phyloP scores from a whole-genome alignment of 164 flowering plant species.

The Nymphaea colorata region DNA sequence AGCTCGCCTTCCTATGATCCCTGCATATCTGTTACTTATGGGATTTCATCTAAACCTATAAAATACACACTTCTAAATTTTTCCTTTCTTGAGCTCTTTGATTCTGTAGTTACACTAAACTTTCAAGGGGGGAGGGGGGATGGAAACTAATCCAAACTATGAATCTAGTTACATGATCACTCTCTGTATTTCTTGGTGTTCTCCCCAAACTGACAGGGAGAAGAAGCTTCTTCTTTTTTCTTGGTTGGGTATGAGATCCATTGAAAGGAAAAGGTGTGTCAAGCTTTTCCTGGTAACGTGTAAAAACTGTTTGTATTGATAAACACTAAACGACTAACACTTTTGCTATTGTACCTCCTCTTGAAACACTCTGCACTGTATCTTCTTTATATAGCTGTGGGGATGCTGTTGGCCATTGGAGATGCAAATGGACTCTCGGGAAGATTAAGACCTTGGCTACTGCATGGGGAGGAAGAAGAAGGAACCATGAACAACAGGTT shows the following conservation, averaged over 20 bases:
- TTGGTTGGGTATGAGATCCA: neutral
- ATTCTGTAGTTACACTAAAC: neutral
- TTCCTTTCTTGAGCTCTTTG: neutral
- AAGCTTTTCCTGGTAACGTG: neutral
- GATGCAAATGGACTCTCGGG: constrained; percentile 73
- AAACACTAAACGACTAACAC: neutral
- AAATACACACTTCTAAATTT: neutral
- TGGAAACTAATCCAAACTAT: neutral
- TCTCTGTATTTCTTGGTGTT: neutral
- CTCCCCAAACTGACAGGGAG: neutral
- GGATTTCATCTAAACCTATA: neutral
- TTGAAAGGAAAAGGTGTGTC: neutral
- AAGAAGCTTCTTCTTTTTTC: neutral
- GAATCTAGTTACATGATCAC: neutral
- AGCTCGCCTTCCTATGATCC: neutral
- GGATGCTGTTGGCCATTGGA: constrained; percentile 31
- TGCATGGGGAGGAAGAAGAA: constrained; percentile 1
- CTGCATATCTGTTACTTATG: neutral
- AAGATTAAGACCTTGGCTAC: constrained; percentile 39
- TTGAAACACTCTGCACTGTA: constrained; percentile 13
- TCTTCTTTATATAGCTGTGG: constrained; percentile 30
- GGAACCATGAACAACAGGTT: neutral
- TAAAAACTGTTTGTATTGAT: neutral
- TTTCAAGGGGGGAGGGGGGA: neutral
- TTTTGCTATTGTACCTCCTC: constrained; percentile 11